Conservation (phyloP, 352 stramenopile species). For the Pelagophyceae sp. region DNA sequence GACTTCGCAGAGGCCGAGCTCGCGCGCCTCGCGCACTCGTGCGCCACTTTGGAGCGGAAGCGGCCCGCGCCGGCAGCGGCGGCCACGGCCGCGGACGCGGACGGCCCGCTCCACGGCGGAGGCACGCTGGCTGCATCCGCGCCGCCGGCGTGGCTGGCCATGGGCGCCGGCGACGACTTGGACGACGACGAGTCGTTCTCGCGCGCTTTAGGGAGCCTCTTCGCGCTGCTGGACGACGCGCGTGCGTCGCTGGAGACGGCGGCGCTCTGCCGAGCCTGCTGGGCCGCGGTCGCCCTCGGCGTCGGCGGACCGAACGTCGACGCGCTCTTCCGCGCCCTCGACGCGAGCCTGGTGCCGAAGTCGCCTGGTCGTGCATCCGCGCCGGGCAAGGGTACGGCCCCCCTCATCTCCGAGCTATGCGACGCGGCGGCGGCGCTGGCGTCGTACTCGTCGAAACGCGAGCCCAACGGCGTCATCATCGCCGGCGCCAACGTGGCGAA, state of each 20-base stretch:
- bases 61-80: no score
- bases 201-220: not conserved
- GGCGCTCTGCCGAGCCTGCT: not conserved
- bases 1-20: not conserved
- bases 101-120: no score
- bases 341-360: not conserved
- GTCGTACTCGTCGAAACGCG: not conserved
- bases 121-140: no score
- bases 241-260: not conserved
- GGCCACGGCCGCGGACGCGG: not conserved
- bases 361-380: no score
- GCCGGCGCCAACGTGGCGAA: not conserved
- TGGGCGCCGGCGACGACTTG: not conserved
- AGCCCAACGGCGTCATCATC: not conserved
- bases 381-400: not conserved
- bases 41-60: not conserved
- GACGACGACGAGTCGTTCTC: not conserved
- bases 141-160: not conserved
- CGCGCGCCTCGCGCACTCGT: not conserved
- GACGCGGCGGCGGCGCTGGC: not conserved
- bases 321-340: not conserved
- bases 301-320: not conserved
- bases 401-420: not conserved
- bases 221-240: not conserved
- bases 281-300: not conserved